Evolutionary conservation across 2,329 filamentous ascomycete species (phyloP).

Genomic region (Microdochium trichocladiopsis): DNA sequence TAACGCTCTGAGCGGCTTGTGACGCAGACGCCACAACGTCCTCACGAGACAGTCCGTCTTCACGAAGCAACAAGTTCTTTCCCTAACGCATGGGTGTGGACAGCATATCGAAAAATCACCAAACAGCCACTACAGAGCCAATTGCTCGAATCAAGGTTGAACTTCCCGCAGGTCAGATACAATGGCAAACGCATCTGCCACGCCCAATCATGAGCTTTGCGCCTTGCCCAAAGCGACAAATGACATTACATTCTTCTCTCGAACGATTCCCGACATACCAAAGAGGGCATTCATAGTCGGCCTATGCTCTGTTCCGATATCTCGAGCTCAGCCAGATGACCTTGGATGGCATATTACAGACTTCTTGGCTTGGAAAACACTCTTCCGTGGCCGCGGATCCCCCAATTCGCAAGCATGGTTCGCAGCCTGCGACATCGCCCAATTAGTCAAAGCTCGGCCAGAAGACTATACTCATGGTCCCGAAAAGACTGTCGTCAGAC

Average conservation of each 20-base stretch:
- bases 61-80: too few species aligned
- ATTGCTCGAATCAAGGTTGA: too few species aligned
- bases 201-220: too few species aligned
- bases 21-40: too few species aligned
- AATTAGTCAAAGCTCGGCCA: conserved; percentile 5
- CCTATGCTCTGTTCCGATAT: conserved; percentile 16
- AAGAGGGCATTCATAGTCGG: conserved; percentile 10
- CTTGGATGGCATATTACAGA: conserved; percentile 19
- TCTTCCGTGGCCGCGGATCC: conserved; percentile 11
- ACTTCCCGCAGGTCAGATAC: too few species aligned
- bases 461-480: not conserved
- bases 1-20: too few species aligned
- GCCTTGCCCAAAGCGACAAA: not conserved
- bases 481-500: not conserved
- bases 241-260: not conserved
- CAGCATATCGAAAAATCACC: too few species aligned
- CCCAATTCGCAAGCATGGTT: conserved; percentile 16
- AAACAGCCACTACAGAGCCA: too few species aligned
- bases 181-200: too few species aligned
- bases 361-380: conserved; percentile 18
- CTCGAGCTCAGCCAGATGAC: conserved; percentile 12
- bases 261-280: conserved; percentile 10
- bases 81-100: too few species aligned
- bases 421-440: conserved; percentile 12
- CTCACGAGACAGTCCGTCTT: too few species aligned